A percentile compares a stretch with the other conserved stretches of the same genome.
phyloP scores from a whole-genome alignment of 768 basidiomycete species.

The Jaapia argillacea region DNA sequence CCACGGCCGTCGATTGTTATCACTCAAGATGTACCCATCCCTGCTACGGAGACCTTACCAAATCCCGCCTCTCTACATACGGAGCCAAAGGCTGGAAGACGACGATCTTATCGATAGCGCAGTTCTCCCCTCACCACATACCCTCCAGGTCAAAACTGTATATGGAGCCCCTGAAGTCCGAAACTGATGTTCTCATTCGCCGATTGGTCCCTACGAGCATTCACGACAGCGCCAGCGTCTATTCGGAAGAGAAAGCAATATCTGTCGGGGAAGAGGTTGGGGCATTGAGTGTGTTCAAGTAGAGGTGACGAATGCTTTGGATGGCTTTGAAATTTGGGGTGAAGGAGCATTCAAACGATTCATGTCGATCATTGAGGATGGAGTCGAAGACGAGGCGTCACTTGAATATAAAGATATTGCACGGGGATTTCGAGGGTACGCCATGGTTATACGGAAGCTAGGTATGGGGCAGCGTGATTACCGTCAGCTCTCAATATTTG shows the following conservation, averaged over 20 bases:
- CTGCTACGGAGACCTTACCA: constrained; percentile 77
- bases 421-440: too few relatives aligned
- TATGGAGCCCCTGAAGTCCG: constrained; percentile 84
- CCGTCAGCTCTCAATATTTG: too few relatives aligned
- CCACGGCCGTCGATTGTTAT: constrained; percentile 66
- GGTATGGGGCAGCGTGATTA: too few relatives aligned
- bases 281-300: constrained; percentile 75
- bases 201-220: constrained; percentile 93
- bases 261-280: constrained; percentile 85
- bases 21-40: constrained; percentile 65
- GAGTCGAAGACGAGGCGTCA: too few relatives aligned
- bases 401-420: too few relatives aligned
- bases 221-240: constrained; percentile 92
- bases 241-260: constrained; percentile 98
- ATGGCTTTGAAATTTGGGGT: constrained; percentile 70
- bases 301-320: constrained; percentile 69
- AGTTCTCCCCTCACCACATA: constrained; percentile 67
- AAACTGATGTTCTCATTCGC: too few relatives aligned
- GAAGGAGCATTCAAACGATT: constrained; percentile 59
- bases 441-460: too few relatives aligned
- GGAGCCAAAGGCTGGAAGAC: constrained; percentile 69
- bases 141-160: constrained; percentile 62
- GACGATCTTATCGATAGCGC: constrained; percentile 98
- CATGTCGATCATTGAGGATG: too few relatives aligned
- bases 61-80: constrained; percentile 70